These are phyloP conservation scores for Trichoderma parareesei DNA, from an alignment of 495 filamentous ascomycete genomes.

Conservation along the genomic window DNA sequence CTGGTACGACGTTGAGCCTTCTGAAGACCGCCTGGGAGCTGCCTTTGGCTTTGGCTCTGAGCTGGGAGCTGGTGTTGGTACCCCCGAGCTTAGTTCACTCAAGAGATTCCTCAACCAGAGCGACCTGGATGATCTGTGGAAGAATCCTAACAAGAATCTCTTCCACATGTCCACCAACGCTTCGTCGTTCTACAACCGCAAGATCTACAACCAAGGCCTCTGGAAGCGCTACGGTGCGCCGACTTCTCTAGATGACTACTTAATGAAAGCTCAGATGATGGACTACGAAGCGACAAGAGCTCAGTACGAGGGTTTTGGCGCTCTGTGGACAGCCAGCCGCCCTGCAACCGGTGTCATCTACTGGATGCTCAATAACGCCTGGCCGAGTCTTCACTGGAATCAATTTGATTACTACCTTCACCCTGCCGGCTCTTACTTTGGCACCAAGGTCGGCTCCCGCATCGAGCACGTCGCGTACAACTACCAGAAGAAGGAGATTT, in stretches of 20 bases:
- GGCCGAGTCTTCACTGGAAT: constrained; percentile 60
- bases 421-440: constrained; percentile 52
- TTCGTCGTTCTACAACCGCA: constrained; percentile 46
- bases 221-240: constrained; percentile 48
- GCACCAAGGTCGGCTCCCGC: constrained; percentile 44
- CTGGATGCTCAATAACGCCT: constrained; percentile 63
- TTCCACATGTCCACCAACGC: constrained; percentile 53
- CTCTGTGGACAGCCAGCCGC: constrained; percentile 40
- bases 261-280: constrained; percentile 47
- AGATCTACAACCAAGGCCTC: constrained; percentile 48
- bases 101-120: constrained; percentile 42
- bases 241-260: constrained; percentile 45
- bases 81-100: constrained; percentile 47
- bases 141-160: constrained; percentile 37
- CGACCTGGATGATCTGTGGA: constrained; percentile 51
- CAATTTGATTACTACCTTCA: constrained; percentile 57
- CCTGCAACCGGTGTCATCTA: constrained; percentile 56
- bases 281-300: constrained; percentile 58
- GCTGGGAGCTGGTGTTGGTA: constrained; percentile 52
- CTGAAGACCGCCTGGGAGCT: constrained; percentile 35
- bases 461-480: constrained; percentile 52
- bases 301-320: constrained; percentile 49
- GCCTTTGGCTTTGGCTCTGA: constrained; percentile 59
- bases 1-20: constrained; percentile 43
- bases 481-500: constrained; percentile 35